Percentiles rank a stretch among this genome's conserved stretches.
Conservation (phyloP, 2,329 filamentous ascomycete species). For the Cladophialophora exuberans region DNA sequence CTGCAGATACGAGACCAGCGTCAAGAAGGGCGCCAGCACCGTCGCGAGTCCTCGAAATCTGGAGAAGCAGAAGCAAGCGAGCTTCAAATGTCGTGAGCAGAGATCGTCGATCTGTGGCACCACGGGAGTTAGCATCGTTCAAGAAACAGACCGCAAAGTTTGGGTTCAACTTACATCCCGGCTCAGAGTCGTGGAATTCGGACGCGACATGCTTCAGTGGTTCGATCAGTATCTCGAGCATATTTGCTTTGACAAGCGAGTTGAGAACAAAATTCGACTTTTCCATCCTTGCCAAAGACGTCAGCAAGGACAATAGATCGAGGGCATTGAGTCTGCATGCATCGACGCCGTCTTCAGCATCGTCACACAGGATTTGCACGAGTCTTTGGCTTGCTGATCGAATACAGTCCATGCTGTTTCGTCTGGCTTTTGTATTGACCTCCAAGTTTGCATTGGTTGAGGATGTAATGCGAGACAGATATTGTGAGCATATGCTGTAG, state of each 20-base stretch:
- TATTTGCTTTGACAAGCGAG: constrained; percentile 81
- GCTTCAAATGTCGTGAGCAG: constrained; percentile 69
- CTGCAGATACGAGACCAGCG: constrained; percentile 79
- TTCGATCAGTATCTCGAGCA: constrained; percentile 86
- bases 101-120: constrained; percentile 53
- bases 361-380: constrained; percentile 86
- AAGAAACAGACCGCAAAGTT: neutral
- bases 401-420: constrained; percentile 67
- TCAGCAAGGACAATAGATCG: constrained; percentile 77
- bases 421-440: constrained; percentile 47
- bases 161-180: constrained; percentile 55
- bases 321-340: constrained; percentile 83
- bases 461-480: constrained; percentile 68
- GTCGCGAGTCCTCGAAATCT: constrained; percentile 79
- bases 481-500: constrained; percentile 89
- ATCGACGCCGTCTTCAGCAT: constrained; percentile 83
- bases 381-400: constrained; percentile 80
- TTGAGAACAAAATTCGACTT: constrained; percentile 76
- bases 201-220: constrained; percentile 76
- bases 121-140: constrained; percentile 3
- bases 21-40: constrained; percentile 88
- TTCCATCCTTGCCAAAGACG: constrained; percentile 73
- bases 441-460: constrained; percentile 52
- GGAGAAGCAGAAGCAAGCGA: constrained; percentile 78
- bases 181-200: constrained; percentile 67